Evolutionary conservation across 1,284 basidiomycete species (phyloP), one percentile per base, ranked within the genome.

Genomic region (Ustilago sp.): DNA sequence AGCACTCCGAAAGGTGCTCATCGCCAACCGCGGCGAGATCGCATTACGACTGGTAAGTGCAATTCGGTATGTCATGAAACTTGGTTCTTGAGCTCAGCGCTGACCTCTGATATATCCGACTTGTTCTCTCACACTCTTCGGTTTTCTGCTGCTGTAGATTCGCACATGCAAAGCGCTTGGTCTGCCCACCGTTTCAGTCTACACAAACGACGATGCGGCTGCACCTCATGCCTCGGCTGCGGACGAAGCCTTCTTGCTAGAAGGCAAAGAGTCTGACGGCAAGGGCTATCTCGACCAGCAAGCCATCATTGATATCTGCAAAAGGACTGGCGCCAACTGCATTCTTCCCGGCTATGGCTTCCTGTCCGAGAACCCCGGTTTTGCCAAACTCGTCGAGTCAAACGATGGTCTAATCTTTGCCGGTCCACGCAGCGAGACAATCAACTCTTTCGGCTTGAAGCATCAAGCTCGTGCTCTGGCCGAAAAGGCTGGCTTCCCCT

Each of bases 331-430:
- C 23, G 64, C 55, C 28, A 61, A 73, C 54, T 56, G 52, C 69
- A 87, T 92, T 2, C 90, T 91, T 54, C 91, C 91, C 0, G 91
- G 91, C 11, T 92, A 92, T 66, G 89, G 91, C 8, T 92, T 92
- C 80, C 87, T 92, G 31, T 90, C 90, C 0, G 92, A 92, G 86
- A 68, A 68, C 36, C 53, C 71, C 4, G 53, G 54, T 13, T 79
- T 79, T 54, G 74, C 74, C 2, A 17, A 55, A 9, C 82, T 86
- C 36, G 88, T 91, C 17, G 85, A 88, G 34, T 86, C 88, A 2
- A 48, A 55, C 0, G 87, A 87, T 5, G 90, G 90, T 0, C 86
- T 92, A 15, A 88, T 87, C 23, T 92, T 90, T 88, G 85, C 92
- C 3, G 92, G 91, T 0, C 91, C 92, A 0, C 87, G 85, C 0